Percentiles rank a stretch among this genome's conserved stretches.
Evolutionary conservation across 75 land plant genomes (phyloP).

Genomic region (Chamaecyparis obtusa): DNA sequence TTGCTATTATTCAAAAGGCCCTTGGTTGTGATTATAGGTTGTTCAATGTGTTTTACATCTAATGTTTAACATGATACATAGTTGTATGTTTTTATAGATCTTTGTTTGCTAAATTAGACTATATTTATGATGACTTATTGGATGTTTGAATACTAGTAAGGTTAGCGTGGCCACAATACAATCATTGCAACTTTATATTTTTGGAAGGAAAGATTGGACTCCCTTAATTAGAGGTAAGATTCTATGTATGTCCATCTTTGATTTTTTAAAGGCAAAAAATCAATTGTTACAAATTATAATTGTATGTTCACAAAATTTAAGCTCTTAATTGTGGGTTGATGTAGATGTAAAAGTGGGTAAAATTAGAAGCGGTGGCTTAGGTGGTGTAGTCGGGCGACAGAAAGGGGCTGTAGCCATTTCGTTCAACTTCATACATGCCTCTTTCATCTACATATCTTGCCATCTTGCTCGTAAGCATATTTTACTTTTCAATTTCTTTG

Average conservation of each 20-base stretch:
- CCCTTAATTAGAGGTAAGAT: slow-evolving; percentile 43
- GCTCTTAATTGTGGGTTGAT: background rate
- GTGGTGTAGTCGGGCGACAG: slow-evolving; percentile 69
- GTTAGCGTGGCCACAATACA: slow-evolving; percentile 59
- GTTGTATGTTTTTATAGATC: background rate
- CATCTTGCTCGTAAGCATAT: background rate
- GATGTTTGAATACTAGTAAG: slow-evolving; percentile 27
- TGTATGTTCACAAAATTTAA: background rate
- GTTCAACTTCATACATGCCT: background rate
- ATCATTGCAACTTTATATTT: slow-evolving; percentile 71
- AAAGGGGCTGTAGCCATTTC: slow-evolving; percentile 80
- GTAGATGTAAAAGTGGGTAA: slow-evolving; percentile 64
- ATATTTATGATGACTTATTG: background rate
- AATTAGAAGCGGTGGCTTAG: slow-evolving; percentile 59
- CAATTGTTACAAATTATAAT: too few relatives aligned
- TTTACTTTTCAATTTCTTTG: too few relatives aligned
- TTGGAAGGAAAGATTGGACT: slow-evolving; percentile 39
- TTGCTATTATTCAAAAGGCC: slow-evolving; percentile 26
- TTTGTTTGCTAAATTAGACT: too few relatives aligned
- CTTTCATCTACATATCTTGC: background rate
- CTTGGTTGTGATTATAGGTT: slow-evolving; percentile 55
- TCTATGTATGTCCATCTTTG: too few relatives aligned
- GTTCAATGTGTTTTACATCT: background rate
- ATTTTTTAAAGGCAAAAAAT: background rate
- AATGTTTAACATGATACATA: too few relatives aligned